These are phyloP conservation scores for Paramecium sexaurelia DNA, from an alignment of 73 alveolate species.

Conservation along the genomic window DNA sequence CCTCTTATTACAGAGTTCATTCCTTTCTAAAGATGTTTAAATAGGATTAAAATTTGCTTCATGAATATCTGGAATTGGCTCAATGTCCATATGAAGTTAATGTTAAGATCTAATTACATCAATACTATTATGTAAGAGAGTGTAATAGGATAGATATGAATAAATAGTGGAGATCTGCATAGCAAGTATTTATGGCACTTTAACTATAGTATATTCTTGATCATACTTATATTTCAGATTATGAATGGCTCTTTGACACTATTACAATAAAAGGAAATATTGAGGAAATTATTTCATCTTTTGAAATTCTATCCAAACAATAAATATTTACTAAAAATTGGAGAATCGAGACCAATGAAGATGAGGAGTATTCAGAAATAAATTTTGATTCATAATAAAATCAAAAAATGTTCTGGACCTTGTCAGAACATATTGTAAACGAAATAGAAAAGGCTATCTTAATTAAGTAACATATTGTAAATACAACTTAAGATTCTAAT, in stretches of 20 bases:
- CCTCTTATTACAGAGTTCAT: conserved; percentile 25
- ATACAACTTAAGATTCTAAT: conserved; percentile 23
- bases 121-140: conserved; percentile 18
- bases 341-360: background rate
- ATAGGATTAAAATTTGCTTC: background rate
- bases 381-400: background rate
- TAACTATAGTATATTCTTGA: conserved; percentile 15
- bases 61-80: conserved; percentile 8
- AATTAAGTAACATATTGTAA: background rate
- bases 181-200: background rate
- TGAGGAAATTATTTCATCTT: background rate
- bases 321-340: background rate
- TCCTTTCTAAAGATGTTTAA: conserved; percentile 13
- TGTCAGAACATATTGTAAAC: background rate
- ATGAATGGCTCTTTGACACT: conserved; percentile 37
- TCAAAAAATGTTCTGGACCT: background rate
- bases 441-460: conserved; percentile 40
- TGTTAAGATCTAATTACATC: background rate
- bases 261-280: conserved; percentile 15
- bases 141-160: background rate
- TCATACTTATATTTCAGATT: background rate
- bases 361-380: background rate
- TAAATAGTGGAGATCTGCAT: background rate
- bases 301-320: background rate
- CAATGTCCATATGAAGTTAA: background rate